phyloP scores from a whole-genome alignment of 495 filamentous ascomycete genomes.

The Tuber calosporum region DNA sequence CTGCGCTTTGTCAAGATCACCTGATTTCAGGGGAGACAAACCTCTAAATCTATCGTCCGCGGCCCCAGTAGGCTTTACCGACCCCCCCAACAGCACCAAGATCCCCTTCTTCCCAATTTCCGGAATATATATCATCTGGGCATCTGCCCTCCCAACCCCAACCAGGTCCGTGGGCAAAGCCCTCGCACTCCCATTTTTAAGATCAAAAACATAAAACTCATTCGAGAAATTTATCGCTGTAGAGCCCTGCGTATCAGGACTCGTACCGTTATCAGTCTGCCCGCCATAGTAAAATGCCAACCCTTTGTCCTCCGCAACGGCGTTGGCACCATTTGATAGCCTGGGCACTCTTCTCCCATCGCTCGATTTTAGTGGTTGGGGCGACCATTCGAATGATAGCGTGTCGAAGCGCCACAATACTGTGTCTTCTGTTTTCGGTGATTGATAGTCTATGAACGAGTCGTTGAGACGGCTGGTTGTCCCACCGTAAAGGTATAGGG shows the following conservation, averaged over 20 bases:
- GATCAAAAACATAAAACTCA: constrained; percentile 28
- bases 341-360: constrained; percentile 10
- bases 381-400: background rate
- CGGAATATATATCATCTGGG: constrained; percentile 26
- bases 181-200: constrained; percentile 19
- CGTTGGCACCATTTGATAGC: constrained; percentile 19
- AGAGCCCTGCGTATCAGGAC: constrained; percentile 9
- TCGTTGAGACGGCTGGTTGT: constrained; percentile 18
- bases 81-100: constrained; percentile 17
- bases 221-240: constrained; percentile 18
- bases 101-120: constrained; percentile 23
- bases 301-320: constrained; percentile 24
- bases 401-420: constrained; percentile 25
- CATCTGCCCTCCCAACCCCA: constrained; percentile 21
- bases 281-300: constrained; percentile 30
- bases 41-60: constrained; percentile 7
- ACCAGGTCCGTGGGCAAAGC: constrained; percentile 20
- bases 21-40: background rate
- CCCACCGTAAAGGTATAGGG: constrained; percentile 23
- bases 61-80: background rate
- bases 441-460: constrained; percentile 12
- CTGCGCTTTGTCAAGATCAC: background rate
- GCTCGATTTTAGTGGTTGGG: constrained; percentile 13
- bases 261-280: constrained; percentile 19
- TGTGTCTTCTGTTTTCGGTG: constrained; percentile 14